These are phyloP conservation scores for Coemansia sp. DNA, from an alignment of 192 early-diverging fungal genomes.

Conservation along the genomic window DNA sequence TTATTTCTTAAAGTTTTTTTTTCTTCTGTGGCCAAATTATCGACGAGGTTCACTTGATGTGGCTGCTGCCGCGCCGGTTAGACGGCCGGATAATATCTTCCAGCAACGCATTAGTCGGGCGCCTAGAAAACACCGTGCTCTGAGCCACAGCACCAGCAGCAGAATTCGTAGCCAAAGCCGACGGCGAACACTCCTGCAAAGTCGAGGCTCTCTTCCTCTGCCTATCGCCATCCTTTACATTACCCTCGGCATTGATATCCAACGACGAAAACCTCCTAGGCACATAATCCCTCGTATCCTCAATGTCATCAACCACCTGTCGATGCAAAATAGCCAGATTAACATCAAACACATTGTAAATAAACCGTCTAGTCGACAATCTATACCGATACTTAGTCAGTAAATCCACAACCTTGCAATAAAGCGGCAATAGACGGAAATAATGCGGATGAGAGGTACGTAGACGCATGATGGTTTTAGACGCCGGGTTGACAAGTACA, in stretches of 20 bases:
- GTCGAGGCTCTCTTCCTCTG: constrained; percentile 54
- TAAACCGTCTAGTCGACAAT: constrained; percentile 42
- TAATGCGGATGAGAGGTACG: constrained; percentile 56
- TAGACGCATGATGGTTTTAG: constrained; percentile 47
- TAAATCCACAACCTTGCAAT: constrained; percentile 35
- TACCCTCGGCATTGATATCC: constrained; percentile 15
- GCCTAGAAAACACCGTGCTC: constrained; percentile 31
- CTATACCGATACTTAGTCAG: constrained; percentile 53
- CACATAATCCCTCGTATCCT: background rate
- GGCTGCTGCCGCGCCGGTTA: background rate
- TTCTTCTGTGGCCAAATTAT: too few relatives aligned
- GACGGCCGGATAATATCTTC: constrained; percentile 29
- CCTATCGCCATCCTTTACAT: constrained; percentile 9
- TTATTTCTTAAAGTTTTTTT: too few relatives aligned
- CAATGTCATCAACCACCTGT: constrained; percentile 10
- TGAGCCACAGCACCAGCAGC: background rate
- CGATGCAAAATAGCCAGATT: constrained; percentile 40
- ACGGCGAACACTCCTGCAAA: constrained; percentile 39
- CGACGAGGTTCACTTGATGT: too few relatives aligned
- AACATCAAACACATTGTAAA: constrained; percentile 54
- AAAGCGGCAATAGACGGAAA: constrained; percentile 44
- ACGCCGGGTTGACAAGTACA: constrained; percentile 41
- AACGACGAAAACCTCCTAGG: constrained; percentile 9
- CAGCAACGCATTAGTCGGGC: constrained; percentile 36
- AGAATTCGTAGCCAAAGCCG: background rate